Conservation (phyloP, 2,329 filamentous ascomycete genomes). For the Paracoccidioides lutzii region DNA sequence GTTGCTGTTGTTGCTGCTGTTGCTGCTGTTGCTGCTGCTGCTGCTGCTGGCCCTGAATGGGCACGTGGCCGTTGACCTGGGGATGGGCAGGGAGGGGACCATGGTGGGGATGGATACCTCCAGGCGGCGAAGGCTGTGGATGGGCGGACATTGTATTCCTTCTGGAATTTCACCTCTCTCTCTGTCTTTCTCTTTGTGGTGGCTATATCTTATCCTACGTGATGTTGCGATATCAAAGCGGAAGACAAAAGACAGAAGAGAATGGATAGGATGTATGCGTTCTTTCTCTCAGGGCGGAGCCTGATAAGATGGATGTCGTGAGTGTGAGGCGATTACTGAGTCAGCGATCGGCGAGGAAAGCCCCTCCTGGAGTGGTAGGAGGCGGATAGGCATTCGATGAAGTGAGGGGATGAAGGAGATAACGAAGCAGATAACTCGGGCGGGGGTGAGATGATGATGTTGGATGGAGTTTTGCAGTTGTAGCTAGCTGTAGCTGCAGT, state of each 20-base stretch:
- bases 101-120: conserved; percentile 55
- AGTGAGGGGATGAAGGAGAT: conserved; percentile 2
- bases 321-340: too few species aligned
- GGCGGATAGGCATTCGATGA: conserved; percentile 8
- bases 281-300: too few species aligned
- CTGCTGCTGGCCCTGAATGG: conserved; percentile 16
- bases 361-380: neutral
- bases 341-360: too few species aligned
- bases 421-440: conserved; percentile 1
- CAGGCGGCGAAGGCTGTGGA: conserved; percentile 68
- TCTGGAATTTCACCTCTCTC: too few species aligned
- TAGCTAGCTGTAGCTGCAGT: too few species aligned
- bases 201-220: too few species aligned
- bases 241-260: too few species aligned
- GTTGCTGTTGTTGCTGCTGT: conserved; percentile 35
- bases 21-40: conserved; percentile 21
- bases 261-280: too few species aligned
- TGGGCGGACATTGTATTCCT: conserved; percentile 47
- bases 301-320: too few species aligned
- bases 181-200: too few species aligned
- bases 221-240: too few species aligned
- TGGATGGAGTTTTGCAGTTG: neutral
- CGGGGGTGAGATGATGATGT: neutral
- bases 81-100: conserved; percentile 51
- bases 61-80: conserved; percentile 39